Conservation (phyloP, 1,139 yeast species). For the Saccharomycopsis hybrid region DNA sequence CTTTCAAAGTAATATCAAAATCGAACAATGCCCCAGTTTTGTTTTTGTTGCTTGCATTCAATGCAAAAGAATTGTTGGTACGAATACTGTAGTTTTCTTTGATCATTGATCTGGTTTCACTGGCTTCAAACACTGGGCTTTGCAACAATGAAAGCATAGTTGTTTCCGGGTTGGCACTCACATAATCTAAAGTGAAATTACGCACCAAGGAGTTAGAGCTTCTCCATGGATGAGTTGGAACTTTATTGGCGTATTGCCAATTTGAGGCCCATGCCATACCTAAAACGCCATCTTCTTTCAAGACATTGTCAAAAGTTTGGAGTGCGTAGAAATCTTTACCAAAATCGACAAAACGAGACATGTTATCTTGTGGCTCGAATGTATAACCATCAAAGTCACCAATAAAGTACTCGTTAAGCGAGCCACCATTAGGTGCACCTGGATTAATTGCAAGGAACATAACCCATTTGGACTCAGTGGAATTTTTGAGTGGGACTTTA, state of each 20-base stretch:
- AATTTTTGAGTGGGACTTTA: conserved; percentile 24
- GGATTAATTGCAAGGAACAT: conserved; percentile 34
- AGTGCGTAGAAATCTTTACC: conserved; percentile 35
- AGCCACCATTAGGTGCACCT: conserved; percentile 35
- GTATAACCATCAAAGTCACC: conserved; percentile 35
- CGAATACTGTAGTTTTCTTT: not conserved
- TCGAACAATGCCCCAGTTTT: conserved; percentile 21
- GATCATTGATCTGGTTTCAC: not conserved
- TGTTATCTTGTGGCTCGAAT: conserved; percentile 29
- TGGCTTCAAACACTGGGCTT: conserved; percentile 22
- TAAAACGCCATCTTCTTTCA: conserved; percentile 23
- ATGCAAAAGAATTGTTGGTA: not conserved
- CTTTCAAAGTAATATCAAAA: conserved; percentile 22
- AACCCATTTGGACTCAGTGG: conserved; percentile 27
- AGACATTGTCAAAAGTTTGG: conserved; percentile 26
- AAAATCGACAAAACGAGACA: conserved; percentile 29
- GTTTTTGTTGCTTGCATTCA: no score
- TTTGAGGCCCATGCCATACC: conserved; percentile 36
- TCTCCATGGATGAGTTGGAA: conserved; percentile 32
- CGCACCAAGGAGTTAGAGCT: conserved; percentile 31
- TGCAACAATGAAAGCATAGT: conserved; percentile 25
- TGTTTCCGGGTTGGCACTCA: conserved; percentile 26
- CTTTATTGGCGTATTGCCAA: conserved; percentile 33
- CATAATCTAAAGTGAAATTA: conserved; percentile 27
- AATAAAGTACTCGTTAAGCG: conserved; percentile 33